Conservation (phyloP, 2,329 filamentous ascomycete genomes). For the Pseudopyricularia javanii region DNA sequence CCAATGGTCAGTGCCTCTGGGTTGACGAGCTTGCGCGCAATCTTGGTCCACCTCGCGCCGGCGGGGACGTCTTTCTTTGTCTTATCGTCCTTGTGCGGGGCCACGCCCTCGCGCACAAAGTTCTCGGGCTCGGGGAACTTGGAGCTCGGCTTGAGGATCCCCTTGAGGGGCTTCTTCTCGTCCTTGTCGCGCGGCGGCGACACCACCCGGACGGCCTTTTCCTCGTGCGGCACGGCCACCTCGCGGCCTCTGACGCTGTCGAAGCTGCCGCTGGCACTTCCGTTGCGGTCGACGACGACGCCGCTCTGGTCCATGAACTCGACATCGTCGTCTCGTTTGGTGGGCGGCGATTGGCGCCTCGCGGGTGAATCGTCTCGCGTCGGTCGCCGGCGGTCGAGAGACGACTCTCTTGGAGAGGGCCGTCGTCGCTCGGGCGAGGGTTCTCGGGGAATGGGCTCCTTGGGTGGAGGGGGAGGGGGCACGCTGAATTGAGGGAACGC, state of each 20-base stretch:
- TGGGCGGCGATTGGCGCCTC: neutral
- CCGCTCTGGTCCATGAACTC: neutral
- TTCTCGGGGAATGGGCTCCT: neutral
- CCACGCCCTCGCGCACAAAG: conserved; percentile 77
- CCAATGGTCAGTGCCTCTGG: conserved; percentile 74
- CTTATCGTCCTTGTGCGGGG: conserved; percentile 81
- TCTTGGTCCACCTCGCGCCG: conserved; percentile 86
- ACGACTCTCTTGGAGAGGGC: neutral
- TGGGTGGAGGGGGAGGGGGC: neutral
- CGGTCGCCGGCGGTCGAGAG: neutral
- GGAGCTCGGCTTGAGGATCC: conserved; percentile 75
- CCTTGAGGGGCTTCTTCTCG: conserved; percentile 54
- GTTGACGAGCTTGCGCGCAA: conserved; percentile 78
- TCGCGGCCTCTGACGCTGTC: conserved; percentile 2
- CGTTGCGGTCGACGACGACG: neutral
- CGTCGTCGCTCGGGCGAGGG: neutral
- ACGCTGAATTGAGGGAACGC: neutral
- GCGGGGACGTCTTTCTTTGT: conserved; percentile 60
- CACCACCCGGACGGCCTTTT: conserved; percentile 48
- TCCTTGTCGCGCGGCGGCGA: conserved; percentile 54
- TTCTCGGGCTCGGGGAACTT: conserved; percentile 82
- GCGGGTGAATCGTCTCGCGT: neutral
- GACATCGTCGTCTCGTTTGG: neutral
- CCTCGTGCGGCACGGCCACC: neutral
- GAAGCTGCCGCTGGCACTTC: neutral